Percentiles rank a stretch among this genome's conserved stretches.
These are phyloP conservation scores for Scenedesmus sp. DNA, from an alignment of 163 green algal species.

Conservation along the genomic window DNA sequence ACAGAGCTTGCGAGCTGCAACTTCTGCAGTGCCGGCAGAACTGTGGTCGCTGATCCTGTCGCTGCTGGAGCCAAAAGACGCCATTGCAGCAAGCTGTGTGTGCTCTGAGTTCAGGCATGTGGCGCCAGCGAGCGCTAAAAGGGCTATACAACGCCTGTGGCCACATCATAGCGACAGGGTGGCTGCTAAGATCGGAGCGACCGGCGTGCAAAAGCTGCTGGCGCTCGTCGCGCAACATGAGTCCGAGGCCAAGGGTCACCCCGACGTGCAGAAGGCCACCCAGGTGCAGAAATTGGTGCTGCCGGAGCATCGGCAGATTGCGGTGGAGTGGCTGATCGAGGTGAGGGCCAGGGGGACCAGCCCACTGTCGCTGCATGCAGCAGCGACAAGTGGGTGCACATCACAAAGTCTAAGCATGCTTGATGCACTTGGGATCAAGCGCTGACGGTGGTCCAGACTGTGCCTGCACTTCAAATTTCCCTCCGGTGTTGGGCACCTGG, in stretches of 20 bases:
- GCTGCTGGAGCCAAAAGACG: slow-evolving; percentile 17
- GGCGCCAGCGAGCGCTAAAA: not conserved
- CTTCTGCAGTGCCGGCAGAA: not conserved
- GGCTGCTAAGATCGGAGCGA: not conserved
- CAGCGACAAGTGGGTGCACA: not conserved
- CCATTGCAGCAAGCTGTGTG: not conserved
- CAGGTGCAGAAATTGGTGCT: slow-evolving; percentile 45
- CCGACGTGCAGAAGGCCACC: slow-evolving; percentile 27
- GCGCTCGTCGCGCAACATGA: slow-evolving; percentile 31
- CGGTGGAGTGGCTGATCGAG: slow-evolving; percentile 56
- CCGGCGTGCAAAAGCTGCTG: slow-evolving; percentile 9
- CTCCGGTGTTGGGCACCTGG: slow-evolving; percentile 4
- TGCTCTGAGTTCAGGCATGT: slow-evolving; percentile 39
- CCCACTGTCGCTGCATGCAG: not conserved
- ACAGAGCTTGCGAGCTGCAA: slow-evolving; percentile 15
- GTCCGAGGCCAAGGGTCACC: slow-evolving; percentile 10
- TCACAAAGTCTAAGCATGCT: not conserved
- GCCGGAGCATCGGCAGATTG: slow-evolving; percentile 49
- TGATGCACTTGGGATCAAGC: not conserved
- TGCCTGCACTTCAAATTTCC: not conserved
- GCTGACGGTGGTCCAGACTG: not conserved
- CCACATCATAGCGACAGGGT: slow-evolving; percentile 22
- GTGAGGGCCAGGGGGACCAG: slow-evolving; percentile 2
- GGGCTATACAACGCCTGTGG: slow-evolving; percentile 20
- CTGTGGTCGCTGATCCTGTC: slow-evolving; percentile 28